A percentile compares a stretch with the other conserved stretches of the same genome.
Conservation (phyloP, 2,329 filamentous ascomycete genomes). For the Elsinoe australis region DNA sequence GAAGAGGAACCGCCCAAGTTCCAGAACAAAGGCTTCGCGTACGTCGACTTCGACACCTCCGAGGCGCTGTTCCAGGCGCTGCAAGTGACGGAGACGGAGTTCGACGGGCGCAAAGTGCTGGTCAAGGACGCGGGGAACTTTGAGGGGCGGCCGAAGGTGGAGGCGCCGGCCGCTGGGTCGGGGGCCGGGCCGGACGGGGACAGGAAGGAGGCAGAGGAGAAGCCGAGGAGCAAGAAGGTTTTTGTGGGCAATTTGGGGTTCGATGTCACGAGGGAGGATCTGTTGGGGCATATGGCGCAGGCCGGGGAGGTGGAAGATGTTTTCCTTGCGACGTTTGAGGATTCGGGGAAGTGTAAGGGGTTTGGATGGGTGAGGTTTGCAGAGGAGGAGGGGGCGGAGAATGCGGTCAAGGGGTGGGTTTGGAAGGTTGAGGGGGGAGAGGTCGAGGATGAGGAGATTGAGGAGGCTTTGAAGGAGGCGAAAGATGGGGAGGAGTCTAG, state of each 20-base stretch:
- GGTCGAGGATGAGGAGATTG: slow-evolving; percentile 42
- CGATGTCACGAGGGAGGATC: slow-evolving; percentile 60
- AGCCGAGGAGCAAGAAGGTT: slow-evolving; percentile 65
- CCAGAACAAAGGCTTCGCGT: slow-evolving; percentile 89
- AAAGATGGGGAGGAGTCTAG: slow-evolving; percentile 35
- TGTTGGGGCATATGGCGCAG: slow-evolving; percentile 72
- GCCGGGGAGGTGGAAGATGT: slow-evolving; percentile 77
- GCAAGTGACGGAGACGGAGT: slow-evolving; percentile 73
- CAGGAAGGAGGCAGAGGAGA: slow-evolving; percentile 32
- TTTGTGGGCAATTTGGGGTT: slow-evolving; percentile 62
- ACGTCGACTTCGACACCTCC: slow-evolving; percentile 74
- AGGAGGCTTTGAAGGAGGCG: slow-evolving; percentile 35
- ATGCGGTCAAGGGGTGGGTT: slow-evolving; percentile 74
- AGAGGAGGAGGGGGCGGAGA: slow-evolving; percentile 64
- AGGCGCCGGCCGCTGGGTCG: slow-evolving; percentile 28
- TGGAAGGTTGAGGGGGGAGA: slow-evolving; percentile 52
- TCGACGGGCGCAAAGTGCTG: slow-evolving; percentile 69
- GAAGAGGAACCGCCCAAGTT: slow-evolving; percentile 34
- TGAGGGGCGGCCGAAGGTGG: slow-evolving; percentile 75
- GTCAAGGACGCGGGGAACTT: slow-evolving; percentile 92
- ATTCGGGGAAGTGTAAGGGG: slow-evolving; percentile 95
- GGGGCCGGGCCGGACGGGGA: slow-evolving; percentile 28
- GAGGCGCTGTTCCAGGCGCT: slow-evolving; percentile 69
- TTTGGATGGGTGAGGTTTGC: slow-evolving; percentile 93
- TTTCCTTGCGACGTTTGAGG: slow-evolving; percentile 91